Evolutionary conservation across 2,329 filamentous ascomycete species (phyloP).

Genomic region (Clonostachys solani): DNA sequence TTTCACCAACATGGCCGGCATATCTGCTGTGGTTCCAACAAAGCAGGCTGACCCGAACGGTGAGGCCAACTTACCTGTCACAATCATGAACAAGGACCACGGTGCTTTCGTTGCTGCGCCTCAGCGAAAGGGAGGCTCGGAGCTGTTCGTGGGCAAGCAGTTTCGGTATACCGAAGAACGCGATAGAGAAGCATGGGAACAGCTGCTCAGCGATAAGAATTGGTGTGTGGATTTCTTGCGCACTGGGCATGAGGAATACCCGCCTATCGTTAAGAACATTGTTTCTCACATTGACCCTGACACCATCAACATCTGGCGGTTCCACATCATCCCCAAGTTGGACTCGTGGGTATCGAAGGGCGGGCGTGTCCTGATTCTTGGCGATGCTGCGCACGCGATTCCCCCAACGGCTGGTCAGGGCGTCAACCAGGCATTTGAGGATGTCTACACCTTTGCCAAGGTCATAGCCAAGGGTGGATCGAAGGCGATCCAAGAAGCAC

Average conservation of each 20-base stretch:
- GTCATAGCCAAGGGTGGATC: conserved; percentile 17
- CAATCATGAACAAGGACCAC: conserved; percentile 29
- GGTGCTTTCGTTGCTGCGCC: conserved; percentile 48
- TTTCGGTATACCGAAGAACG: conserved; percentile 23
- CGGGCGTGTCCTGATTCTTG: conserved; percentile 35
- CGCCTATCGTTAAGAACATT: conserved; percentile 26
- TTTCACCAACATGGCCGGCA: conserved; percentile 42
- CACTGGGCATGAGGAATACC: conserved; percentile 25
- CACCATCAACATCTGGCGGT: conserved; percentile 42
- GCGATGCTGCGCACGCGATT: conserved; percentile 43
- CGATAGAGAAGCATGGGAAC: conserved; percentile 35
- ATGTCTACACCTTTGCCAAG: conserved; percentile 38
- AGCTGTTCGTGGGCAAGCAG: conserved; percentile 43
- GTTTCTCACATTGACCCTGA: conserved; percentile 20
- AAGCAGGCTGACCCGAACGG: conserved; percentile 25
- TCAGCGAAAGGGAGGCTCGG: conserved; percentile 40
- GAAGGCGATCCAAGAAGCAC: conserved; percentile 9
- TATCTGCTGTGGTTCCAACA: conserved; percentile 26
- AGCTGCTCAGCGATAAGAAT: conserved; percentile 29
- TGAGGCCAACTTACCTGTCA: conserved; percentile 33
- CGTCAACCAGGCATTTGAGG: conserved; percentile 43
- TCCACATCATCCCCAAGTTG: conserved; percentile 40
- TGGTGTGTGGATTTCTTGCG: conserved; percentile 24
- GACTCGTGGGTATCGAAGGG: conserved; percentile 32
- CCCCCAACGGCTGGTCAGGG: conserved; percentile 42